Evolutionary conservation across 352 stramenopile genomes (phyloP), one percentile per base, ranked within the genome.

Genomic region (Pythium periplocum): DNA sequence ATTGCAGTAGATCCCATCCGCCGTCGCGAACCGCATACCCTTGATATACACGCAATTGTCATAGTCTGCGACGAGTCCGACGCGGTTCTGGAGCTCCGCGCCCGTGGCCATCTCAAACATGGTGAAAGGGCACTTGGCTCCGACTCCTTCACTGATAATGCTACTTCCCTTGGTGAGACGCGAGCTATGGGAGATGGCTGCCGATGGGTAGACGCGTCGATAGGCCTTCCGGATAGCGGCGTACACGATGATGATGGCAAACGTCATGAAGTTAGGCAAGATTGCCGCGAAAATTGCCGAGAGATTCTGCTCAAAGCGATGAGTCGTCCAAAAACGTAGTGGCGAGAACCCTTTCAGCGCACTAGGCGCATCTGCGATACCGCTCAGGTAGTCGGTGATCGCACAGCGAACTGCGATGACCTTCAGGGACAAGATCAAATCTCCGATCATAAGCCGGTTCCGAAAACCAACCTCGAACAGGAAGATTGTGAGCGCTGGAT

Each of bases 1-100:
- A 44, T 68, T 79, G 57, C 71, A 72, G 53, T 78, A 84, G 40
- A 84, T 80, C 2, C 68, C 73, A 11, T 80, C 72, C 7, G 62
- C 45, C 2, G 51, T 59, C 45, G 62, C 62, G 35, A 58, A 70
- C 58, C 61, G 59, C 12, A 61, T 41, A 12, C 62, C 62, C 17
- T 65, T 65, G 36, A 68, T 65, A n/a, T 61, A 61, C 38, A 61
- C 47, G 56, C 64, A 78, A 42, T 68, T 82, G 6, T 72, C 60
- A 52, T 82, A 78, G 7, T 57, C 58, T 17, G 68, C 53, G 9
- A 74, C 51, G 31, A 78, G 31, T 9, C 56, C 56, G 37, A 53
- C 57, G 30, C 50, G 48, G 10, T 26, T 44, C 48, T 53, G 34
- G 4, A 53, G 48, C 34, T 42, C 36, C 9, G 48, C 48, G 30